Evolutionary conservation across 305 asterid genomes (phyloP), one percentile per base, ranked within the genome.

Genomic region (Plantago coronopus): DNA sequence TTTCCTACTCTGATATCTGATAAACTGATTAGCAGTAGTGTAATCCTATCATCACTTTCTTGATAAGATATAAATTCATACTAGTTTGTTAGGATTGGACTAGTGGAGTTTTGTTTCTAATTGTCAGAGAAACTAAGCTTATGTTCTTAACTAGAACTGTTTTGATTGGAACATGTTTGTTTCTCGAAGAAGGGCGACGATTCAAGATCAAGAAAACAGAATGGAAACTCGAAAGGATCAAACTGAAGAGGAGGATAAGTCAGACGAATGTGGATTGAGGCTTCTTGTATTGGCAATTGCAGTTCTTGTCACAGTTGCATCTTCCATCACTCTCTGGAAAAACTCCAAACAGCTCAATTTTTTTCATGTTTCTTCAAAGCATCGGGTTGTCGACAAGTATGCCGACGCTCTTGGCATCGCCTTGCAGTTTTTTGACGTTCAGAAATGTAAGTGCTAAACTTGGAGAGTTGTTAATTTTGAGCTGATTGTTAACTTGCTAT

Each of bases 391-490:
- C 16, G 60, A 48, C 7, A 74, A 74, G 74, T 81, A 79, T 57
- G 83, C 73, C 27, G 46, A 72, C 44, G 88, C 95, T 53, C 83
- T 83, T 0, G 54, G 56, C 40, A 18, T 81, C 15, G 78, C 95
- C 21, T 74, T 79, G 75, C 81, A 76, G 46, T 86, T 86, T 55
- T 83, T 83, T 40, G 85, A 86, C 2, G 78, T 83, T 47, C 91
- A 86, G 67, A 86, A 86, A 69, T 79, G 91, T 86, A 68, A 48
- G 57, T 38, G 43, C 2, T 10, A 34, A 34, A 38, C 12, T 38
- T 11, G 15, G 43, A 10, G 15, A 38, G 13, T 10, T 3, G 3
- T 10, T 11, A 11, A 4, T 34, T 34, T 34, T 34, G 38, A 31
- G 38, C 0, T 31, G 38, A 37, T 37, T 38, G 12, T 10, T 11